Evolutionary conservation across 116 monocot species (phyloP).

Genomic region (Zostera marina): DNA sequence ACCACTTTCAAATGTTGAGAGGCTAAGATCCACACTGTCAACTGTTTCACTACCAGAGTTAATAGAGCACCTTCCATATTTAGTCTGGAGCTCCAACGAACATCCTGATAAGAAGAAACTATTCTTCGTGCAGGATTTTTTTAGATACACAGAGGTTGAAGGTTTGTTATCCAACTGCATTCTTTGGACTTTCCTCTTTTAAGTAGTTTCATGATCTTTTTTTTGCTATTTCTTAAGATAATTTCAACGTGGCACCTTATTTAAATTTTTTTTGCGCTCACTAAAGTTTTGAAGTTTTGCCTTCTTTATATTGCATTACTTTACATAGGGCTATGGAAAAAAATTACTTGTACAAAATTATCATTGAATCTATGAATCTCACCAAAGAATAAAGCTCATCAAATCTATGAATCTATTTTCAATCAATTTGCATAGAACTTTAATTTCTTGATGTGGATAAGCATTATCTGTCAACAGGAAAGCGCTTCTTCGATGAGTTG

Average conservation of each 20-base stretch:
- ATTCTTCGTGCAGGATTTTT: constrained; percentile 83
- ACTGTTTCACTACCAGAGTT: constrained; percentile 51
- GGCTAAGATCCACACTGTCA: constrained; percentile 49
- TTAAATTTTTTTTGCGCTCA: too few species aligned
- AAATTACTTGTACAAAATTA: not conserved
- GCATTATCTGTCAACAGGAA: constrained; percentile 29
- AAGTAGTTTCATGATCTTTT: not conserved
- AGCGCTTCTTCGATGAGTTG: constrained; percentile 70
- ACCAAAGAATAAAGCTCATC: not conserved
- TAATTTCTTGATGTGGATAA: not conserved
- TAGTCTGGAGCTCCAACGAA: constrained; percentile 33
- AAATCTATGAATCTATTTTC: not conserved
- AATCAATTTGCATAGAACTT: not conserved
- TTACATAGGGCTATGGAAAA: too few species aligned
- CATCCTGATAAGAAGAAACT: constrained; percentile 78
- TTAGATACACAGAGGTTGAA: constrained; percentile 56
- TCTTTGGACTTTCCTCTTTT: not conserved
- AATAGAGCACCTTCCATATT: constrained; percentile 44
- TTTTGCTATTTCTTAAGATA: too few species aligned
- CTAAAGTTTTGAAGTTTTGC: too few species aligned
- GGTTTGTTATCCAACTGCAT: constrained; percentile 19
- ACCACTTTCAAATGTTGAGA: constrained; percentile 82
- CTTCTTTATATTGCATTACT: too few species aligned
- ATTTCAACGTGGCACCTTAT: too few species aligned
- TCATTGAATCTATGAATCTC: not conserved